phyloP scores from a whole-genome alignment of 1,139 yeast species.

The Zygoascus hellenicus region DNA sequence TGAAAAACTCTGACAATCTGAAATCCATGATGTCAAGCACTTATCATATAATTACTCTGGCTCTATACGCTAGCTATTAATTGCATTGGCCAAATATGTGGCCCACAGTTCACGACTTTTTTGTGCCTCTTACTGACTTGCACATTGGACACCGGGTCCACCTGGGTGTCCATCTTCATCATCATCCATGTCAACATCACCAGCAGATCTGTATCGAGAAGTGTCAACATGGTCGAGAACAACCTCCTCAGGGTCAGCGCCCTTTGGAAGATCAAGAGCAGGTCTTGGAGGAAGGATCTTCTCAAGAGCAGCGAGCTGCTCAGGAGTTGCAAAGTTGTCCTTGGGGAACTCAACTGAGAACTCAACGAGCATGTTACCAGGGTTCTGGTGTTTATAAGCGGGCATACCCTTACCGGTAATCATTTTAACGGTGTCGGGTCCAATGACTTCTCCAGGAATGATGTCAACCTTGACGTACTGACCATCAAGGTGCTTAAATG shows the following conservation, averaged over 20 bases:
- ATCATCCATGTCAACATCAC: conserved; percentile 42
- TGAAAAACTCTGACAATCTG: too few relatives aligned
- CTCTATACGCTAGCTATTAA: too few relatives aligned
- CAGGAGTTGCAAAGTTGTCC: conserved; percentile 34
- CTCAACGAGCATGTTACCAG: conserved; percentile 47
- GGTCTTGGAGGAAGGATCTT: conserved; percentile 40
- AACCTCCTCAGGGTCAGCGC: conserved; percentile 70
- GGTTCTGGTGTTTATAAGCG: conserved; percentile 42
- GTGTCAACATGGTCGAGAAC: conserved; percentile 59
- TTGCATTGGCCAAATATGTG: too few relatives aligned
- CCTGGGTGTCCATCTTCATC: conserved; percentile 56
- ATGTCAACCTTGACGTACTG: conserved; percentile 80
- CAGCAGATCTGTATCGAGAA: conserved; percentile 40
- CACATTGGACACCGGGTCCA: conserved; percentile 65
- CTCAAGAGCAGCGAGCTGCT: conserved; percentile 37
- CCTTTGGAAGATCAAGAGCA: conserved; percentile 30
- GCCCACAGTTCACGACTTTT: too few relatives aligned
- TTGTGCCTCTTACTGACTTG: conserved; percentile 48
- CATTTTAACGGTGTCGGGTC: conserved; percentile 78
- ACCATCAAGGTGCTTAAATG: conserved; percentile 71
- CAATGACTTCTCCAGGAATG: conserved; percentile 86
- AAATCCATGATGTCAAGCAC: too few relatives aligned
- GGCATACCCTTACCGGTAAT: conserved; percentile 97
- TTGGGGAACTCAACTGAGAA: conserved; percentile 51
- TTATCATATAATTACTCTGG: too few relatives aligned